Evolutionary conservation across 148 eudicot species (phyloP), one percentile per base, ranked within the genome.

Genomic region (Spergularia bocconei): DNA sequence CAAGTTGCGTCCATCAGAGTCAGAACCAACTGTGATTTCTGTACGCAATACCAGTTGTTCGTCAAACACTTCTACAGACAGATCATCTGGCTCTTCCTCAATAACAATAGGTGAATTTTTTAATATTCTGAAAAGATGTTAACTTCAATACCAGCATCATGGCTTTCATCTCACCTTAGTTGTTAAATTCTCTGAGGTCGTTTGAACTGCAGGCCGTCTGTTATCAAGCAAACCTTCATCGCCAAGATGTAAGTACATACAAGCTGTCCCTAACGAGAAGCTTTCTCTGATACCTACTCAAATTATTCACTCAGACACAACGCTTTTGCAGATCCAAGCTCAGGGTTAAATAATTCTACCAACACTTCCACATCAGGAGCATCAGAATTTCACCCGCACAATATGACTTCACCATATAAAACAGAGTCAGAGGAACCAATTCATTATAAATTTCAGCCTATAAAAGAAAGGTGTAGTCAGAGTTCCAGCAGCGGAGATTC

Each of bases 1-100:
- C 66, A 88, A 89, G 9, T 29, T 92, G 73, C 88, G 91, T 39
- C 90, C 96, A 19, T 87, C 96, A 61, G 89, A 84, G 78, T 77
- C 86, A 67, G 87, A 83, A 66, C 74, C 85, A 78, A 84, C 47
- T 75, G 82, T 71, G 52, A 80, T 84, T 79, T 64, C 51, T 67
- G 62, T 63, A 79, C 90, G 83, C 25, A 76, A 65, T 69, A 85
- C 81, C 21, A 80, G 61, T 57, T 81, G 68, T 68, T 67, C 71
- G 54, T 69, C 89, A 21, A 78, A 83, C 76, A 60, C 77, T 77
- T 86, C 87, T 3, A 80, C 82, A 21, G 80, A 76, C 50, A 83
- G 78, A 63, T 86, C 90, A 23, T 86, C 92, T 59, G 76, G 78
- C 71, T 64, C 78, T 67, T 85, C 75, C 83, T 80, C 85, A 47